phyloP scores from a whole-genome alignment of 139 green algal species.

The Volvox africanus region DNA sequence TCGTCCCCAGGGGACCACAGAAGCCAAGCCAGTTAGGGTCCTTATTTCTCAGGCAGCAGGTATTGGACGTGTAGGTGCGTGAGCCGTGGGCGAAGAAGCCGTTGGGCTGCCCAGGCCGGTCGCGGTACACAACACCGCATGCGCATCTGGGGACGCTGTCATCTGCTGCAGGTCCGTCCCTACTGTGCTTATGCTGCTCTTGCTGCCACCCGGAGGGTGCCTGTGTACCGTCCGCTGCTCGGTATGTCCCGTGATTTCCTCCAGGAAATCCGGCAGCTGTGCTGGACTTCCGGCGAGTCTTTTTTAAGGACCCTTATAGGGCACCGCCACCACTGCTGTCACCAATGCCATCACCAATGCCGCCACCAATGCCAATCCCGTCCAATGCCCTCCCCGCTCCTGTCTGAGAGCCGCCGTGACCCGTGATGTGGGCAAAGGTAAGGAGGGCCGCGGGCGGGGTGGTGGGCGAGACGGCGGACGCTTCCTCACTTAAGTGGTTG shows the following conservation, averaged over 20 bases:
- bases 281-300: too few relatives aligned
- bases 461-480: background rate
- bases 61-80: background rate
- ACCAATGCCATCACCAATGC: too few relatives aligned
- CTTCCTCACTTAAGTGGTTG: background rate
- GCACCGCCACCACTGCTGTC: too few relatives aligned
- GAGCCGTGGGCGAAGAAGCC: constrained; percentile 21
- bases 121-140: background rate
- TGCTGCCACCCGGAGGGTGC: too few relatives aligned
- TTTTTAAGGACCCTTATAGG: too few relatives aligned
- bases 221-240: too few relatives aligned
- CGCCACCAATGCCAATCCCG: background rate
- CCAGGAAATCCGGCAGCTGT: too few relatives aligned
- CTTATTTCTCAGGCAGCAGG: background rate
- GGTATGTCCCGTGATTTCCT: too few relatives aligned
- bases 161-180: too few relatives aligned
- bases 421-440: background rate
- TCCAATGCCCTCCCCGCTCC: background rate
- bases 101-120: background rate
- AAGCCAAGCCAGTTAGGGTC: background rate
- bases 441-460: background rate
- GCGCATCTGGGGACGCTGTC: too few relatives aligned
- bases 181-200: too few relatives aligned
- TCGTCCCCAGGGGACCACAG: background rate
- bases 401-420: background rate